Base-by-base conservation (phyloP, 495 filamentous ascomycete species). In the Penicillium parvum region DNA sequence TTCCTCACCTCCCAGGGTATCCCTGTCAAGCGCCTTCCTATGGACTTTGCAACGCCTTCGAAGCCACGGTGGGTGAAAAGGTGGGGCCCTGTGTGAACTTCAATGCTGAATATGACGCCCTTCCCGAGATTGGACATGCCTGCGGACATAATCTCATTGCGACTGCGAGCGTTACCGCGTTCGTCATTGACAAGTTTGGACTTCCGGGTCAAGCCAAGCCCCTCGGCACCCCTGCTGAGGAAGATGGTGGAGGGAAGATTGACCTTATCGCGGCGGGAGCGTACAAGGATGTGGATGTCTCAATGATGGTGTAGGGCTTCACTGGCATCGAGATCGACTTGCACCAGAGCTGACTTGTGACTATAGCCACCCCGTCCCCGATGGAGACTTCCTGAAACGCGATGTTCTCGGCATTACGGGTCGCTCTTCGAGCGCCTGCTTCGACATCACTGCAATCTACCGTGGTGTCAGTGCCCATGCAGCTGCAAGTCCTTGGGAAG, bases 141-240 rank as follows among this genome's bases (percentile, higher is more conserved):
- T 83, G 78, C 39, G 78, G 80, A 4, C 79, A 83, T 60, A 82
- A 83, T 35, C 74, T 83, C 2, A 84, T 83, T 45, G 76, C 77
- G 2, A 79, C 64, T 0, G 65, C 69, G 7, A 78, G 78, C 0
- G 45, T 82, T 4, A 69, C 74, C 0, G 77, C 60, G 2, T 78
- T 63, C 4, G 49, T 71, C 8, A 58, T 82, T 22, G 52, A 54
- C 23, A 28, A 53, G 22, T 57, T 66, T 23, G 40, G 47, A 2
- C 49, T 79, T 2, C 44, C 53, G 1, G 81, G 81, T 5, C 75
- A 73, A 38, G 71, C 80, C 0, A 53, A 75, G 19, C 52, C 84
- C 19, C 72, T 84, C 17, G 81, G 81, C 17, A 83, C 79, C 0
- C 82, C 82, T 1, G 82, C 75, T 0, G 81, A 85, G 60, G 81